Percentiles rank a stretch among this genome's conserved stretches.
These are phyloP conservation scores for Hemerocallis citrina DNA, from an alignment of 106 monocot genomes.

Conservation along the genomic window DNA sequence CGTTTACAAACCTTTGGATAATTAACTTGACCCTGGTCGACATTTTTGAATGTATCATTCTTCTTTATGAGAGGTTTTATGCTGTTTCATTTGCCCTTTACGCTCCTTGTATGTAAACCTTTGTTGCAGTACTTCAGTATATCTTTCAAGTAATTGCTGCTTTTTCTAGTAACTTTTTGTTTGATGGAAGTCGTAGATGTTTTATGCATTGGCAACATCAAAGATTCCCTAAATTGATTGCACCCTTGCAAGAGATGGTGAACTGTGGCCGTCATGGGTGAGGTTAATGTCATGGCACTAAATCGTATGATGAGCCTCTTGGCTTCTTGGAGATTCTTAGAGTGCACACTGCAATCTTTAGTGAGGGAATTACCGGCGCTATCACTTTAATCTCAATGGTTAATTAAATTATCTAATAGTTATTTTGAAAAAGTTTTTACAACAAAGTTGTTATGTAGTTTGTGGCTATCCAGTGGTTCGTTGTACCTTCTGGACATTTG, in stretches of 20 bases:
- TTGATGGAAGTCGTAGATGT: background rate
- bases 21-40: no score
- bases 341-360: background rate
- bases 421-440: no score
- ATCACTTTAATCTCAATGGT: background rate
- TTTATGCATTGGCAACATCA: no score
- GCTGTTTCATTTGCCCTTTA: background rate
- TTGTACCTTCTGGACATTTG: no score
- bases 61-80: no score
- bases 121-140: background rate
- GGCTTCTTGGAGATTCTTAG: no score
- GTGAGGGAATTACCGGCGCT: background rate
- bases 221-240: conserved; percentile 38
- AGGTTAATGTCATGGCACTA: conserved; percentile 38
- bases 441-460: no score
- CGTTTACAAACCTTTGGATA: no score
- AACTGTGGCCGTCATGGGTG: conserved; percentile 38
- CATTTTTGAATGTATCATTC: no score
- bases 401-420: no score
- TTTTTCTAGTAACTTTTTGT: background rate
- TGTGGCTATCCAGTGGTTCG: no score
- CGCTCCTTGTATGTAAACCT: background rate
- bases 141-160: background rate
- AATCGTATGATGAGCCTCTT: conserved; percentile 41
- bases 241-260: conserved; percentile 35